Conservation (phyloP, 768 basidiomycete species). For the Cytidiella melzeri region DNA sequence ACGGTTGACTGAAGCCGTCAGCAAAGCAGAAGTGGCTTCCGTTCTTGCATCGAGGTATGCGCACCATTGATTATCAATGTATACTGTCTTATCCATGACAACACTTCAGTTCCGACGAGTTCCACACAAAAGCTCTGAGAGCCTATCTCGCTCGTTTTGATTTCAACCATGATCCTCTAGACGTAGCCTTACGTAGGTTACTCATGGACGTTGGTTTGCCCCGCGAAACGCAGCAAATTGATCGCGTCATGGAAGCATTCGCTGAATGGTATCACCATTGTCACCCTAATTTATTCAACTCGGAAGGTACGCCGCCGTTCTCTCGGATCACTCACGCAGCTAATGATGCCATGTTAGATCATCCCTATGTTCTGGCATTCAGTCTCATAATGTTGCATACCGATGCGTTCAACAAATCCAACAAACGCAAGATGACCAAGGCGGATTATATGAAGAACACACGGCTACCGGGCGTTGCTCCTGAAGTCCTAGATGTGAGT, state of each 20-base stretch:
- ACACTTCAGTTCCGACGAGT: constrained; percentile 66
- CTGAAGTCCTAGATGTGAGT: constrained; percentile 82
- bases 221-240: constrained; percentile 96
- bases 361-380: constrained; percentile 94
- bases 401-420: constrained; percentile 96
- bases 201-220: constrained; percentile 91
- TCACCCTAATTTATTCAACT: constrained; percentile 74
- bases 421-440: constrained; percentile 97
- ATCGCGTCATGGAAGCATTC: constrained; percentile 95
- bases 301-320: constrained; percentile 55
- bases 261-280: constrained; percentile 77
- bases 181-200: constrained; percentile 83
- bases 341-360: too few species aligned
- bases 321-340: background rate
- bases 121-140: constrained; percentile 63
- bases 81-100: background rate
- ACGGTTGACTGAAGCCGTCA: constrained; percentile 57
- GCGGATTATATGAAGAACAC: constrained; percentile 93
- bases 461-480: constrained; percentile 71
- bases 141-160: constrained; percentile 72
- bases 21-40: constrained; percentile 72
- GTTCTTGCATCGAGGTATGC: constrained; percentile 77
- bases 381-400: constrained; percentile 99
- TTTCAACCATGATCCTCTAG: constrained; percentile 77
- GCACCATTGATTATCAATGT: background rate